These are phyloP conservation scores for Coniochaeta sp. DNA, from an alignment of 2,329 filamentous ascomycete species.

Conservation along the genomic window DNA sequence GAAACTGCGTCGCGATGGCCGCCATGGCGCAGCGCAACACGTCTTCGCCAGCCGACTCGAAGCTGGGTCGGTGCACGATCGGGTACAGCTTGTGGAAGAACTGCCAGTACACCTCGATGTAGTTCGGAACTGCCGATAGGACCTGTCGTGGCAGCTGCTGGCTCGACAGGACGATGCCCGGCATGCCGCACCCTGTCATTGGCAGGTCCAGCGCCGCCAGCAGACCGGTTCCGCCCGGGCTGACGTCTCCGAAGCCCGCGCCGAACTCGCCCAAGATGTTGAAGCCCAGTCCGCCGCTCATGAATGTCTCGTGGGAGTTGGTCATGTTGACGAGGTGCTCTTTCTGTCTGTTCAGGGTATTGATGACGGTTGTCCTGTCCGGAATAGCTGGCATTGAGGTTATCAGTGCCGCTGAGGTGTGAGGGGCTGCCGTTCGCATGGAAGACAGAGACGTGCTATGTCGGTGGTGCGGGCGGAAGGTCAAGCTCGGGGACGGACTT, in stretches of 20 bases:
- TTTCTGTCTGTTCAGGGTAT: slow-evolving; percentile 33
- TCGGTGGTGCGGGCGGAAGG: slow-evolving; percentile 19
- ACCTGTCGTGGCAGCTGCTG: slow-evolving; percentile 25
- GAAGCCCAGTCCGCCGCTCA: slow-evolving; percentile 4
- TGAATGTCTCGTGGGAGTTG: slow-evolving; percentile 1
- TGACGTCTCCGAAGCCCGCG: slow-evolving; percentile 7
- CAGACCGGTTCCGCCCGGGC: slow-evolving; percentile 16
- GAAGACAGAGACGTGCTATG: slow-evolving; percentile 30
- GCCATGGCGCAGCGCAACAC: slow-evolving; percentile 48
- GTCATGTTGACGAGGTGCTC: slow-evolving; percentile 23
- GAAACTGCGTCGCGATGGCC: slow-evolving; percentile 46
- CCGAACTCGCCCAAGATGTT: slow-evolving; percentile 11
- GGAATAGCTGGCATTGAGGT: slow-evolving; percentile 33
- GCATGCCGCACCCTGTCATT: slow-evolving; percentile 13
- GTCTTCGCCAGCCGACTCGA: slow-evolving; percentile 33
- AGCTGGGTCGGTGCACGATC: slow-evolving; percentile 40
- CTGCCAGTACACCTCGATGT: slow-evolving; percentile 48
- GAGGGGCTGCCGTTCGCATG: slow-evolving; percentile 33
- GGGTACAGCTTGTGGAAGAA: slow-evolving; percentile 40
- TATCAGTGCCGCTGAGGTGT: slow-evolving; percentile 39
- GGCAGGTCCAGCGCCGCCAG: slow-evolving; percentile 27
- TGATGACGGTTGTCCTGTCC: slow-evolving; percentile 26
- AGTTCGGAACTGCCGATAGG: slow-evolving; percentile 38
- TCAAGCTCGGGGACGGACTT: not conserved
- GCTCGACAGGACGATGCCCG: slow-evolving; percentile 20